These are phyloP conservation scores for Alisma plantagoaquatica DNA, from an alignment of 106 monocot genomes.

Conservation along the genomic window DNA sequence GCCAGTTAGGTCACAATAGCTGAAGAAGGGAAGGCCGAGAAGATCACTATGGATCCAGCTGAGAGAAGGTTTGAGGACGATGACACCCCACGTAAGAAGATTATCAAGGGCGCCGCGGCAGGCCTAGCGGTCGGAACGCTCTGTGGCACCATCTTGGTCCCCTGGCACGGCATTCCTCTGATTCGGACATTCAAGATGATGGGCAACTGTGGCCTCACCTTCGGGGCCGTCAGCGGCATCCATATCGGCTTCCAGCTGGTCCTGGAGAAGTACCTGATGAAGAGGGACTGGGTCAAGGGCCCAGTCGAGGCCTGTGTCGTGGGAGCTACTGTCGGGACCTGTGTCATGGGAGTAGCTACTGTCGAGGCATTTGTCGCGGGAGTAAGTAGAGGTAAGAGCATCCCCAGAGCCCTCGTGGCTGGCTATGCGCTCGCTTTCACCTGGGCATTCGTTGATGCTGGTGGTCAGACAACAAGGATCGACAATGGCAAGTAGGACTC, in stretches of 20 bases:
- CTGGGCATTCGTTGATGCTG: too few species aligned
- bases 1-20: too few species aligned
- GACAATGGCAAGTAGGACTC: too few species aligned
- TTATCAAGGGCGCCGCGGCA: constrained; percentile 69
- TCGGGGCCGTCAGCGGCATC: constrained; percentile 76
- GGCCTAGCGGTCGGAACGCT: constrained; percentile 68
- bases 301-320: constrained; percentile 83
- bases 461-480: too few species aligned
- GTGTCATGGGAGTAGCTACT: too few species aligned
- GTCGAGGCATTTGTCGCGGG: too few species aligned
- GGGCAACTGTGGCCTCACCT: constrained; percentile 76
- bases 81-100: constrained; percentile 62
- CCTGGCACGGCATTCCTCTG: constrained; percentile 89
- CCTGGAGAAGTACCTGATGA: constrained; percentile 66
- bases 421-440: too few species aligned
- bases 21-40: too few species aligned
- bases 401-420: too few species aligned
- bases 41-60: constrained; percentile 35
- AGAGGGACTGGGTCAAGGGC: constrained; percentile 81
- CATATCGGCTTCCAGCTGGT: constrained; percentile 92
- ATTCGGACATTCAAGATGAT: constrained; percentile 85
- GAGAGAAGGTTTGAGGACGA: constrained; percentile 54
- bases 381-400: too few species aligned
- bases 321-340: constrained; percentile 73
- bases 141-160: constrained; percentile 92